Evolutionary conservation across 768 basidiomycete genomes (phyloP), one percentile per base, ranked within the genome.

Genomic region (button mushroom (Agaricus bisporus)): DNA sequence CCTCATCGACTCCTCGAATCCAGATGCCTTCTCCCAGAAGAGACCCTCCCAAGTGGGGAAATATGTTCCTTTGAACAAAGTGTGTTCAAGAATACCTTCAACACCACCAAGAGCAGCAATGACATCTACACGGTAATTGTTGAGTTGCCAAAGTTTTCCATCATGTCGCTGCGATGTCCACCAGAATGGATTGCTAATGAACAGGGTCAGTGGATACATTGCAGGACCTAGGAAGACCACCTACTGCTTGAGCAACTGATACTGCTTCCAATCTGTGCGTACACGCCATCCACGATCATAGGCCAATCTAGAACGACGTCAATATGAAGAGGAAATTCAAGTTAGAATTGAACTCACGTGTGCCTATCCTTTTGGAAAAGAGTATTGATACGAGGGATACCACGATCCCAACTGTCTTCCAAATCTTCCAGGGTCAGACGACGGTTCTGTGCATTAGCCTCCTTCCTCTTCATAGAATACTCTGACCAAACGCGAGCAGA

Each of bases 261-360:
- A 98, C 66, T 95, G 93, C 69, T 98, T 97, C 91, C 92, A 99
- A 69, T 97, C 91, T 15, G 91, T 95, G 43, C 95, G 84, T 37
- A 95, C 91, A 75, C 95, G 89, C 95, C 95, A 98, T 61, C 97
- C 95, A 68, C 95, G 95, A 70, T 98, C 97, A 67, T 98, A 99
- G 0, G 97, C 97, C 64, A 99, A 70, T 25, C 86, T 89, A 61
- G 52, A 54, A 20, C 52, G 45, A 28, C 57, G 35, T 55, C 58
- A 57, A 38, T 48, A 11, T 15, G 49, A 11, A 3, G 46, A 6
- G 17, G 25, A 36, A 10, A 43, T 46, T 14, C 15, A 12, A 14
- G 8, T 12, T 17, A 41, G 47, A 18, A 14, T 36, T 20, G 28
- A 49, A 72, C 81, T 63, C 62, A 88, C 76, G 94, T 97, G 59